A percentile compares a stretch with the other conserved stretches of the same genome.
These are phyloP conservation scores for Tillandsia leiboldiana DNA, from an alignment of 176 grass and related monocot species.

Conservation along the genomic window DNA sequence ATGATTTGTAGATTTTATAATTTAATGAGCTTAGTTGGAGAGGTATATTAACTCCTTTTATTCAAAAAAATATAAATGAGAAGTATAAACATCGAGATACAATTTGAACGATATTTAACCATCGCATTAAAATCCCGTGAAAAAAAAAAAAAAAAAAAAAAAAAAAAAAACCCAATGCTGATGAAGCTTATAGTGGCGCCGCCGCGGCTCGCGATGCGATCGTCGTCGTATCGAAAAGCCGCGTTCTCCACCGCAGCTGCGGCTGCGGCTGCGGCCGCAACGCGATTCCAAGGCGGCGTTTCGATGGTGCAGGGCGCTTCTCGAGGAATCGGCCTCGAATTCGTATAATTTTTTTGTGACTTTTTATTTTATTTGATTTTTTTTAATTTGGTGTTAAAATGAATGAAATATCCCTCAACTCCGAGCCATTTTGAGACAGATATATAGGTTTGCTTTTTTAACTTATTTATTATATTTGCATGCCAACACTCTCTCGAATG, in stretches of 20 bases:
- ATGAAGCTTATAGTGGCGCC: conserved; percentile 12
- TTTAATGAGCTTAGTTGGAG: too few species aligned
- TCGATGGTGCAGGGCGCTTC: conserved; percentile 92
- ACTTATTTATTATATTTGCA: too few species aligned
- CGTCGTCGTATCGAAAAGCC: conserved; percentile 16
- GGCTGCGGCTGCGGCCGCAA: neutral
- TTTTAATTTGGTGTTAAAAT: neutral
- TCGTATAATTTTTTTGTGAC: conserved; percentile 23
- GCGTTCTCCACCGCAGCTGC: conserved; percentile 32
- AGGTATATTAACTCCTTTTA: too few species aligned
- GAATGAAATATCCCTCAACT: neutral
- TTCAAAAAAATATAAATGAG: too few species aligned
- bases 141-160: too few species aligned
- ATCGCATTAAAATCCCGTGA: too few species aligned
- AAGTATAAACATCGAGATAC: too few species aligned
- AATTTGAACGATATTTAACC: too few species aligned
- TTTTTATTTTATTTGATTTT: conserved; percentile 8
- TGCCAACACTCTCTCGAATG: too few species aligned
- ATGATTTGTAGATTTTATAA: too few species aligned
- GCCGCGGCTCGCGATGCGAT: conserved; percentile 23
- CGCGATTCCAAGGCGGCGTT: conserved; percentile 26
- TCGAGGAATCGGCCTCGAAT: conserved; percentile 80
- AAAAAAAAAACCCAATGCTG: neutral
- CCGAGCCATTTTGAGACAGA: neutral
- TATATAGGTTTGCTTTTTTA: too few species aligned